These are phyloP conservation scores for Boletus tylopilopsis DNA, from an alignment of 768 basidiomycete species.

Conservation along the genomic window DNA sequence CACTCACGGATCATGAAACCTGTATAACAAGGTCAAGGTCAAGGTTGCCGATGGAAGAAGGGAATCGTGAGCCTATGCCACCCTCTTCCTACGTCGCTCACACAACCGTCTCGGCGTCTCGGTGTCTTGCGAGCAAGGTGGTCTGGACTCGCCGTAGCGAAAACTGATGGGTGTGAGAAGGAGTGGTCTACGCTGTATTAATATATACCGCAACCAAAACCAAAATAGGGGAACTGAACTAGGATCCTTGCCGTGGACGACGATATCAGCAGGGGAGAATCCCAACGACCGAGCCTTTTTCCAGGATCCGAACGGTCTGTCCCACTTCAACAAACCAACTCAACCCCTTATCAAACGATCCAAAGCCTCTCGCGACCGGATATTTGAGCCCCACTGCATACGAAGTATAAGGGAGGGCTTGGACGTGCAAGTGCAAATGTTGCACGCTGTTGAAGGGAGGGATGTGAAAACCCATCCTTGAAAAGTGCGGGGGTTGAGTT, in stretches of 20 bases:
- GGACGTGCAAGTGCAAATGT: constrained; percentile 75
- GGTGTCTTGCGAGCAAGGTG: too few relatives aligned
- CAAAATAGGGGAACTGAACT: too few relatives aligned
- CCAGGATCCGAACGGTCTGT: constrained; percentile 60
- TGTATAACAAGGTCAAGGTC: too few relatives aligned
- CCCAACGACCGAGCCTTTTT: constrained; percentile 47
- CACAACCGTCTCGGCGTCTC: too few relatives aligned
- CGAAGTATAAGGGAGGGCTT: constrained; percentile 61
- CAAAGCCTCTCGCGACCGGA: constrained; percentile 38
- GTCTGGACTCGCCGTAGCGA: too few relatives aligned
- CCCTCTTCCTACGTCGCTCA: too few relatives aligned
- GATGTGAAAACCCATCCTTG: constrained; percentile 78
- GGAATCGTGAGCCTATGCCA: too few relatives aligned
- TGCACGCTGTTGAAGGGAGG: constrained; percentile 71
- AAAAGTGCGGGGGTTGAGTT: constrained; percentile 1
- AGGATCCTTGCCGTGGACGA: not conserved
- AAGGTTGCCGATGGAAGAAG: too few relatives aligned
- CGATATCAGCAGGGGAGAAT: constrained; percentile 44
- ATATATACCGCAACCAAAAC: too few relatives aligned
- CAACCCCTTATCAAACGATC: constrained; percentile 54
- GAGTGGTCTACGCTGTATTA: too few relatives aligned
- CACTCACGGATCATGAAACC: too few relatives aligned
- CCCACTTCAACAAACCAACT: constrained; percentile 68
- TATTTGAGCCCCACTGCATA: constrained; percentile 42
- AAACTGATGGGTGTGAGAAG: too few relatives aligned